phyloP scores from a whole-genome alignment of 352 stramenopile genomes.

The Peronospora belbahrii region DNA sequence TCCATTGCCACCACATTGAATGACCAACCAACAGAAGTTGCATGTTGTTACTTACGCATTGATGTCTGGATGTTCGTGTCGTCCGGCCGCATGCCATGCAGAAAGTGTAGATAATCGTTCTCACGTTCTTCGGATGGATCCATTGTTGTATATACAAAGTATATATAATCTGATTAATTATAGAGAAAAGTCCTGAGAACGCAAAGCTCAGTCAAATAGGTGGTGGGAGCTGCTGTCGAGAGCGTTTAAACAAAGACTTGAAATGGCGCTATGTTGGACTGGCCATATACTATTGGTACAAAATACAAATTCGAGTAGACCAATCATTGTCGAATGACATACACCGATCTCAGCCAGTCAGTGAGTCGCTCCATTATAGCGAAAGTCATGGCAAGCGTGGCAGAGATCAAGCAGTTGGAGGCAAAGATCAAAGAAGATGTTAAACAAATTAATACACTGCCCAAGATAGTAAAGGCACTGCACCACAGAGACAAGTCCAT shows the following conservation, averaged over 20 bases:
- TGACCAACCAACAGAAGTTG: neutral
- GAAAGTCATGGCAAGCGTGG: slow-evolving; percentile 38
- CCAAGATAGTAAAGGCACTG: slow-evolving; percentile 67
- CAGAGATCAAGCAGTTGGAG: slow-evolving; percentile 82
- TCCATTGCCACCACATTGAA: neutral
- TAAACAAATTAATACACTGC: slow-evolving; percentile 77
- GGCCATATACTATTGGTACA: too few species aligned
- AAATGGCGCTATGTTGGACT: too few species aligned
- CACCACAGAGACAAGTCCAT: slow-evolving; percentile 66
- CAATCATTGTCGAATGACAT: neutral
- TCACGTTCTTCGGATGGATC: slow-evolving; percentile 37
- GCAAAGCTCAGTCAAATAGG: too few species aligned
- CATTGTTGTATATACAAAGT: too few species aligned
- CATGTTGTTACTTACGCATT: slow-evolving; percentile 29
- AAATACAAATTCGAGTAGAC: neutral
- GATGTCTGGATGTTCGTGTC: slow-evolving; percentile 36
- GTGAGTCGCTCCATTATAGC: slow-evolving; percentile 7
- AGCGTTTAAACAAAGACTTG: too few species aligned
- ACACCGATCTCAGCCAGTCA: slow-evolving; percentile 10
- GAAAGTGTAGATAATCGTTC: slow-evolving; percentile 75
- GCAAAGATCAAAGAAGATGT: slow-evolving; percentile 82
- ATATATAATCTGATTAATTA: too few species aligned
- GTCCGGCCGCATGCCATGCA: slow-evolving; percentile 58
- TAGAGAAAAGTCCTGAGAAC: too few species aligned
- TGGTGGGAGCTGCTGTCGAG: too few species aligned